phyloP scores from a whole-genome alignment of 495 filamentous ascomycete genomes.

The Eremomyces bilateralis region DNA sequence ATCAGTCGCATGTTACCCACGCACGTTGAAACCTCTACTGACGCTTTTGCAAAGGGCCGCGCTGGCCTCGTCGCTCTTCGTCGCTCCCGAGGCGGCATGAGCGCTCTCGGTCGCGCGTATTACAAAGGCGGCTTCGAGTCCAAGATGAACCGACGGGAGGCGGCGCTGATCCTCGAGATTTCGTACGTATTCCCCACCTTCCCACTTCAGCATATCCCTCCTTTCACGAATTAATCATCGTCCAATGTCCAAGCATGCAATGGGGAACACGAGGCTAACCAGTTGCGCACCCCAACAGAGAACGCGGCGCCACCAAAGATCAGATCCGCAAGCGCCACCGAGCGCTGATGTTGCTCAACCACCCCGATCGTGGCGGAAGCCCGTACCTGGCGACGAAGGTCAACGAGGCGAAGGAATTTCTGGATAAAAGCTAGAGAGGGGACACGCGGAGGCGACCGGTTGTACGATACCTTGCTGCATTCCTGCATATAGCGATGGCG shows the following conservation, averaged over 20 bases:
- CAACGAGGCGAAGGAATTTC: slow-evolving; percentile 91
- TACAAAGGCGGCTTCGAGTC: slow-evolving; percentile 97
- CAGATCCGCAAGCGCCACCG: slow-evolving; percentile 91
- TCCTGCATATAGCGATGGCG: no score
- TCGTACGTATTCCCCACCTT: slow-evolving; percentile 32
- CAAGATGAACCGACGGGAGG: slow-evolving; percentile 80
- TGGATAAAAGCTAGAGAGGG: slow-evolving; percentile 70
- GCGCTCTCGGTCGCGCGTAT: slow-evolving; percentile 56
- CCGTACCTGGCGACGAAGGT: slow-evolving; percentile 94
- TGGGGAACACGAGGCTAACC: slow-evolving; percentile 6
- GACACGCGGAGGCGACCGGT: no score
- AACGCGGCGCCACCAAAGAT: slow-evolving; percentile 67
- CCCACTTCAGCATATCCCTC: neutral
- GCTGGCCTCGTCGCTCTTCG: slow-evolving; percentile 77
- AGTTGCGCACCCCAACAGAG: slow-evolving; percentile 27
- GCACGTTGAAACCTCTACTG: neutral
- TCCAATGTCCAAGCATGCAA: neutral
- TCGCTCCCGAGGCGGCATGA: slow-evolving; percentile 41
- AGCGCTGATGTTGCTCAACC: slow-evolving; percentile 90
- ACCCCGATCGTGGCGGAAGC: slow-evolving; percentile 91
- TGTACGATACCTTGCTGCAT: no score
- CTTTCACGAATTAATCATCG: slow-evolving; percentile 18
- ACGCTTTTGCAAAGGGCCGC: slow-evolving; percentile 39
- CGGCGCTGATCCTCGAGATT: slow-evolving; percentile 74
- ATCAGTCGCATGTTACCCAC: slow-evolving; percentile 18